A percentile compares a stretch with the other conserved stretches of the same genome.
phyloP scores from a whole-genome alignment of 306 rosid genomes.

The Acacia confusa region DNA sequence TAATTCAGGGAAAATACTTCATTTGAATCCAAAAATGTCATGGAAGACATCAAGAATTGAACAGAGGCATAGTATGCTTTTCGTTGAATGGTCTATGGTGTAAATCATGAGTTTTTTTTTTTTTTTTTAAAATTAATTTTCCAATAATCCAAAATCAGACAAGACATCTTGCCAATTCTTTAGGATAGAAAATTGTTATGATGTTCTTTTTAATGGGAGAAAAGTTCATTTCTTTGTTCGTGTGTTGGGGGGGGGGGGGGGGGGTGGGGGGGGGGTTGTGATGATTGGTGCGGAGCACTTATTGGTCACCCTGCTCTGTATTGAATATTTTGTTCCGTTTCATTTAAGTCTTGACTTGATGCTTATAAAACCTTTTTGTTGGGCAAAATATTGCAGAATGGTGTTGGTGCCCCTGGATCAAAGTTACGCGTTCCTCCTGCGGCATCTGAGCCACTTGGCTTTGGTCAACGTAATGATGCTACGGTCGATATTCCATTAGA shows the following conservation, averaged over 20 bases:
- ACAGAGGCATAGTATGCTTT: background rate
- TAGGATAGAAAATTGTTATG: background rate
- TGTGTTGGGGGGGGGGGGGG: background rate
- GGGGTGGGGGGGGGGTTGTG: background rate
- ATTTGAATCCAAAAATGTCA: background rate
- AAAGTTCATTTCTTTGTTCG: too few species aligned
- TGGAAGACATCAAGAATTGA: background rate
- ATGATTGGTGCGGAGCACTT: background rate
- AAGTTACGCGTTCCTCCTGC: constrained; percentile 69
- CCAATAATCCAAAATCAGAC: background rate
- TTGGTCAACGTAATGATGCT: constrained; percentile 88
- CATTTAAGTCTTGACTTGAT: constrained; percentile 11
- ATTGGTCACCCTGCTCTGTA: background rate
- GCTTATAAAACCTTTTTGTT: constrained; percentile 18
- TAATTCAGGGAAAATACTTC: background rate
- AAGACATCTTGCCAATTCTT: background rate
- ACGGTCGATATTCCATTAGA: constrained; percentile 92
- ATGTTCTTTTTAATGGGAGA: background rate
- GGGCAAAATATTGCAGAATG: constrained; percentile 59
- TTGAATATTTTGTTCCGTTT: constrained; percentile 20
- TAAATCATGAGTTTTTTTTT: background rate
- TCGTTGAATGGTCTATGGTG: background rate
- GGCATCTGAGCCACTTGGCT: constrained; percentile 68
- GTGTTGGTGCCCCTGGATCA: constrained; percentile 60
- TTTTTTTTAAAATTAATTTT: background rate